Evolutionary conservation across 2,329 filamentous ascomycete genomes (phyloP), one percentile per base, ranked within the genome.

Genomic region (Verticillium longisporum): DNA sequence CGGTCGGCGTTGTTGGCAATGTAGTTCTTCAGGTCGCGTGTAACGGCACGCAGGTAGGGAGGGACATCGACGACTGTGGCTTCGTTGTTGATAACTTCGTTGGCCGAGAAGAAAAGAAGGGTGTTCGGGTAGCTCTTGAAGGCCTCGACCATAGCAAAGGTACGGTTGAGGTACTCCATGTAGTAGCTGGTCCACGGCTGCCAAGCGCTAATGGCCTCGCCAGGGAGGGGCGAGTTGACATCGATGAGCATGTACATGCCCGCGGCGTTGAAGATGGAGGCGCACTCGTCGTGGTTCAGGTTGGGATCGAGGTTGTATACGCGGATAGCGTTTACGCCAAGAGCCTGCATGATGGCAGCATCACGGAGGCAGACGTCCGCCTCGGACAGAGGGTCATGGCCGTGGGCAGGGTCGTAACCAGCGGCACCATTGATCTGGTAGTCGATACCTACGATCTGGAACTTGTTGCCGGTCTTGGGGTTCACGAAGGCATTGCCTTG

Each of bases 91-190:
- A 92, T 88, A 63, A 92, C 89, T 75, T 92, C 89, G 70, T 92
- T 92, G 62, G 89, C 89, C 7, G 89, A 91, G 79, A 92, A 92
- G 82, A 92, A 92, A 65, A 92, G 89, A 61, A 96, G 82, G 0
- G 84, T 85, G 75, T 88, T 88, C 69, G 85, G 85, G 70, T 88
- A 88, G 74, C 76, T 78, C 77, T 83, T 84, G 77, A 88, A 88
- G 45, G 85, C 84, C 75, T 88, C 86, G 32, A 88, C 84, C 57
- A 88, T 79, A 63, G 84, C 84, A 70, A 88, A 88, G 50, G 85
- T 88, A 66, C 85, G 83, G 75, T 88, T 88, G 61, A 88, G 75
- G 71, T 89, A 89, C 21, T 72, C 73, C 58, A 74, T 75, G 68
- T 85, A 81, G 77, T 89, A 88, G 62, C 79, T 84, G 56, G 78